These are phyloP conservation scores for Cladorrhinum samala DNA, from an alignment of 495 filamentous ascomycete genomes.

Conservation along the genomic window DNA sequence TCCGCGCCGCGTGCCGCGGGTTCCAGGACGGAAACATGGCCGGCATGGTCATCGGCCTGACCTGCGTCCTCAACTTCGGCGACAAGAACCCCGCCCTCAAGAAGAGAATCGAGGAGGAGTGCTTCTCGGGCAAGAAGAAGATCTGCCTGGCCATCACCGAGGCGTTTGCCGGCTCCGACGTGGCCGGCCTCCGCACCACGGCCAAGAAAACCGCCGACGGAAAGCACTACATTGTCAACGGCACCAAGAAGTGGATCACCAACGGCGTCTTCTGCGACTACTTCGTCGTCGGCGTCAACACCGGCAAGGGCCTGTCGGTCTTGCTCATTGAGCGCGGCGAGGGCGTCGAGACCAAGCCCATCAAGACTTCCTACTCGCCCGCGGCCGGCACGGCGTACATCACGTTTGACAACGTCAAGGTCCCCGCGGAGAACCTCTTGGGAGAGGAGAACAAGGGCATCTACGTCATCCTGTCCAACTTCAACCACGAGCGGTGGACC, in stretches of 20 bases:
- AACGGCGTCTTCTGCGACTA: conserved; percentile 82
- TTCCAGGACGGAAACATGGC: conserved; percentile 59
- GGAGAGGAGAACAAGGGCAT: conserved; percentile 85
- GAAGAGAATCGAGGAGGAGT: conserved; percentile 61
- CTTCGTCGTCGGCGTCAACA: conserved; percentile 77
- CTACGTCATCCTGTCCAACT: conserved; percentile 81
- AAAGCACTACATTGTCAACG: conserved; percentile 79
- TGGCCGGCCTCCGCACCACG: conserved; percentile 75
- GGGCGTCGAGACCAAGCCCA: conserved; percentile 64
- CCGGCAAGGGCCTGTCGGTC: conserved; percentile 75
- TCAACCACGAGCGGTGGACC: conserved; percentile 76
- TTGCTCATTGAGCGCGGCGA: conserved; percentile 68
- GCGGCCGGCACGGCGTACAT: conserved; percentile 74
- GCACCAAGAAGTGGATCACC: conserved; percentile 93
- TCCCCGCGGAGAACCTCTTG: conserved; percentile 71
- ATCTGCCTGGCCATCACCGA: conserved; percentile 85
- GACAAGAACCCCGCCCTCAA: conserved; percentile 57
- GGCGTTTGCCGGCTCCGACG: conserved; percentile 83
- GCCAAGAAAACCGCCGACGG: conserved; percentile 77
- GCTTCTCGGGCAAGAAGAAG: conserved; percentile 76
- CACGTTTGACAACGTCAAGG: conserved; percentile 82
- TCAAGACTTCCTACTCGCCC: conserved; percentile 83
- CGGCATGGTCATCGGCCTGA: conserved; percentile 78
- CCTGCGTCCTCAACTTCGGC: conserved; percentile 75
- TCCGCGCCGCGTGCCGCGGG: conserved; percentile 61